Percentiles rank a stretch among this genome's conserved stretches.
phyloP scores from a whole-genome alignment of 208 protist species.

The Trichomonas tenax region DNA sequence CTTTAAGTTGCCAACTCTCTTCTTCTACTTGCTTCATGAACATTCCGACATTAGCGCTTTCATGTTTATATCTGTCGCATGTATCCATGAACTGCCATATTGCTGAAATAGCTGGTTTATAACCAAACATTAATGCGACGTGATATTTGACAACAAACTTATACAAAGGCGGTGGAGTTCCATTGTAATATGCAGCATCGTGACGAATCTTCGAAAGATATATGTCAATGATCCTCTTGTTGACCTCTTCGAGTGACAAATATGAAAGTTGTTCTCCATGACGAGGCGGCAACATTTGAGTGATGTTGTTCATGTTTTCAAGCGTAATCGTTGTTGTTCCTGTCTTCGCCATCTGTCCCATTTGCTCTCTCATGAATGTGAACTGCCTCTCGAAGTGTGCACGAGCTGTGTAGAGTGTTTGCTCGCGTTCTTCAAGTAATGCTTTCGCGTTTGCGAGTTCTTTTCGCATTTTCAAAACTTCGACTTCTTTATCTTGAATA shows the following conservation, averaged over 20 bases:
- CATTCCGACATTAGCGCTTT: background rate
- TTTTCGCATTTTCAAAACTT: background rate
- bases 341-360: background rate
- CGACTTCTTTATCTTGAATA: background rate
- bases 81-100: background rate
- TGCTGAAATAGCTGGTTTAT: background rate
- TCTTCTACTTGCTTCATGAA: background rate
- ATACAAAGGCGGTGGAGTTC: background rate
- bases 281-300: background rate
- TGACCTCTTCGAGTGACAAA: background rate
- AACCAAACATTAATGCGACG: background rate
- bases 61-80: background rate
- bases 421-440: background rate
- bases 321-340: background rate
- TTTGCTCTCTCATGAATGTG: constrained; percentile 11
- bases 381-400: background rate
- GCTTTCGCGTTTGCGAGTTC: background rate
- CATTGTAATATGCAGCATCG: background rate
- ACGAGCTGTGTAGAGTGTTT: background rate
- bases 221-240: background rate
- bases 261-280: background rate
- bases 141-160: background rate
- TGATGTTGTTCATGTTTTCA: background rate
- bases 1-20: background rate
- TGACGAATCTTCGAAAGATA: background rate